Evolutionary conservation across 2,329 filamentous ascomycete species (phyloP), one percentile per base, ranked within the genome.

Genomic region (Sporothrix curviconia): DNA sequence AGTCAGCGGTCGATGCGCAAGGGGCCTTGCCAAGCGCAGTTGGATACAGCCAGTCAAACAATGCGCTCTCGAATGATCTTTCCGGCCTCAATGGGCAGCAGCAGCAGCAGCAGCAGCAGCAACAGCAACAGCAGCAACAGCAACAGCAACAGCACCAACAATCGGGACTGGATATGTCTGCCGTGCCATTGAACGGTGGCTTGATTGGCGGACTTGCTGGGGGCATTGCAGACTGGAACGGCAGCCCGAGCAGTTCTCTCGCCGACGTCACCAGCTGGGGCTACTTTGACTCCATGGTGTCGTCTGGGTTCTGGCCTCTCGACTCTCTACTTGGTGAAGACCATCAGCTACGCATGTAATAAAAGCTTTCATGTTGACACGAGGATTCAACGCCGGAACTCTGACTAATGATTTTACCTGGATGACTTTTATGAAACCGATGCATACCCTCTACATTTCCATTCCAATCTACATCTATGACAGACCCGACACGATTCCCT

Each of bases 211-310:
- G 39, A 4, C 51, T 44, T 3, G 51, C 51, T 1, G 28, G 28
- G 6, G 30, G 15, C 2, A 14, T 55, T 9, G 44, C 34, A 22
- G 37, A 55, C 25, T 55, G 50, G 51, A 55, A 55, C 22, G 51
- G 30, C 9, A 58, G 56, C 22, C 56, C 56, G 2, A 58, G 50
- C 51, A 58, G 51, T 25, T 55, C 51, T 2, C 56, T 58, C 8
- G 56, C 56, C 25, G 51, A 58, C 15, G 51, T 44, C 34, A 58
- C 56, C 1, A 58, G 56, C 37, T 58, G 56, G 56, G 56, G 51
- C 17, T 44, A 51, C 15, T 58, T 58, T 42, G 56, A 58, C 37
- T 58, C 56, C 11, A 56, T 56, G 54, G 54, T 57, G 14, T 57
- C 55, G 9, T 57, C 55, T 7, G 55, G 55, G 11, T 44, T 57